Percentiles rank a stretch among this genome's conserved stretches.
phyloP scores from a whole-genome alignment of 2,329 filamentous ascomycete genomes.

The Alternaria arbusti region DNA sequence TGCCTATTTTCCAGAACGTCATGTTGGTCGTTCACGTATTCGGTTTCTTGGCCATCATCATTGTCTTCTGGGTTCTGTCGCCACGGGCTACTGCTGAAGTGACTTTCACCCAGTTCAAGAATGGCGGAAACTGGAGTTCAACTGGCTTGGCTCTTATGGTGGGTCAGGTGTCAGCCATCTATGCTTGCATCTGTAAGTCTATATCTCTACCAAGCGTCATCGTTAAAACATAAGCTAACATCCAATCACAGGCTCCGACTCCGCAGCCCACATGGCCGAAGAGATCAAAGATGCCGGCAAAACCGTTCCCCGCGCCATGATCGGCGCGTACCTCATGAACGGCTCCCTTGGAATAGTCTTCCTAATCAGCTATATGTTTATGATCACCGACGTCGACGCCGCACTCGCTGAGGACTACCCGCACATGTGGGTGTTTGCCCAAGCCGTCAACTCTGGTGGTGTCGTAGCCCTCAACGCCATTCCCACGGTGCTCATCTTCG shows the following conservation, averaged over 20 bases:
- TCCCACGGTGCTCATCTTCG: slow-evolving; percentile 38
- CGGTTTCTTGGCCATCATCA: slow-evolving; percentile 54
- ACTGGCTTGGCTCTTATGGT: slow-evolving; percentile 50
- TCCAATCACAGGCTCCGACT: slow-evolving; percentile 43
- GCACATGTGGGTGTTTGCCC: slow-evolving; percentile 44
- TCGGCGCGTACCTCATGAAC: slow-evolving; percentile 51
- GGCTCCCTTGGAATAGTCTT: slow-evolving; percentile 45
- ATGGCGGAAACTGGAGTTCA: slow-evolving; percentile 49
- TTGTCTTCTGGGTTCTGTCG: slow-evolving; percentile 47
- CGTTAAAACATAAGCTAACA: slow-evolving; percentile 10
- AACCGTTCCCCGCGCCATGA: slow-evolving; percentile 51
- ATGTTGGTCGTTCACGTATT: slow-evolving; percentile 51
- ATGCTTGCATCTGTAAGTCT: slow-evolving; percentile 42
- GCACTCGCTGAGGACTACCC: slow-evolving; percentile 43
- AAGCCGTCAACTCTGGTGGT: slow-evolving; percentile 33
- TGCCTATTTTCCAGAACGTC: slow-evolving; percentile 46
- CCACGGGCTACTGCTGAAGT: slow-evolving; percentile 35
- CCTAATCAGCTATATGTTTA: slow-evolving; percentile 43
- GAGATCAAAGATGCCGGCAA: slow-evolving; percentile 52
- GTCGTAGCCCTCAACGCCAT: slow-evolving; percentile 41
- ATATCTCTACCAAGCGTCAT: not conserved
- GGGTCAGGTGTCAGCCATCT: slow-evolving; percentile 50
- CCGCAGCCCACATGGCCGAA: slow-evolving; percentile 53
- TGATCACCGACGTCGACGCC: slow-evolving; percentile 39
- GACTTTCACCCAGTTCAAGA: slow-evolving; percentile 45